These are phyloP conservation scores for Xylariaceae sp. DNA, from an alignment of 2,329 filamentous ascomycete genomes.

Conservation along the genomic window DNA sequence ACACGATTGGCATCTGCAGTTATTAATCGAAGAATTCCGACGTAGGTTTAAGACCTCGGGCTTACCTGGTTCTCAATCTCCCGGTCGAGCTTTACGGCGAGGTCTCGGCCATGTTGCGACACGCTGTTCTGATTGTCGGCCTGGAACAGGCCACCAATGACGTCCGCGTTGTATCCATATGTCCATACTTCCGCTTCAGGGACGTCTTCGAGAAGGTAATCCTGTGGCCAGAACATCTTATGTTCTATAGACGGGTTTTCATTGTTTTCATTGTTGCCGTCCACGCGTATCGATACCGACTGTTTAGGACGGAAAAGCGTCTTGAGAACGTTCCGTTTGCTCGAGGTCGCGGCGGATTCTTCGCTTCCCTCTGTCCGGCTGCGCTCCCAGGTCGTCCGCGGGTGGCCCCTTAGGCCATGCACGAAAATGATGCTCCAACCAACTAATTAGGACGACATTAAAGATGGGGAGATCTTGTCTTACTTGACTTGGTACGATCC, in stretches of 20 bases:
- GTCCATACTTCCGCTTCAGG: too few species aligned
- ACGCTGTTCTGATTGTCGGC: too few species aligned
- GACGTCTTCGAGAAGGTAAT: too few species aligned
- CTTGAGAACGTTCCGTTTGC: neutral
- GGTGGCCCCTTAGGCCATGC: slow-evolving; percentile 11
- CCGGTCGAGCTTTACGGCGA: too few species aligned
- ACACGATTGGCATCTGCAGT: too few species aligned
- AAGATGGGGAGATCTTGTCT: neutral
- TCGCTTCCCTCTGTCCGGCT: neutral
- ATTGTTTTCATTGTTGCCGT: neutral
- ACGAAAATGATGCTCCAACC: slow-evolving; percentile 5
- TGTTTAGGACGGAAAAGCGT: neutral
- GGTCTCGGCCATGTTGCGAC: too few species aligned
- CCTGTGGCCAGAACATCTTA: slow-evolving; percentile 8
- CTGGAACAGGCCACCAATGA: too few species aligned
- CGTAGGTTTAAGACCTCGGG: too few species aligned
- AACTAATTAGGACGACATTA: neutral
- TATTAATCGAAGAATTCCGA: too few species aligned
- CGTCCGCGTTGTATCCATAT: too few species aligned
- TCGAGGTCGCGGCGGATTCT: neutral
- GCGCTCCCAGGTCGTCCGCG: slow-evolving; percentile 2
- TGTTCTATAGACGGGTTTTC: too few species aligned
- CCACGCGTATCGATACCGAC: neutral
- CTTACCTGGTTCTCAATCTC: too few species aligned
- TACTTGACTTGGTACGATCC: slow-evolving; percentile 10